phyloP scores from a whole-genome alignment of 176 grass and related monocot species.

The Musa schizocarpa region DNA sequence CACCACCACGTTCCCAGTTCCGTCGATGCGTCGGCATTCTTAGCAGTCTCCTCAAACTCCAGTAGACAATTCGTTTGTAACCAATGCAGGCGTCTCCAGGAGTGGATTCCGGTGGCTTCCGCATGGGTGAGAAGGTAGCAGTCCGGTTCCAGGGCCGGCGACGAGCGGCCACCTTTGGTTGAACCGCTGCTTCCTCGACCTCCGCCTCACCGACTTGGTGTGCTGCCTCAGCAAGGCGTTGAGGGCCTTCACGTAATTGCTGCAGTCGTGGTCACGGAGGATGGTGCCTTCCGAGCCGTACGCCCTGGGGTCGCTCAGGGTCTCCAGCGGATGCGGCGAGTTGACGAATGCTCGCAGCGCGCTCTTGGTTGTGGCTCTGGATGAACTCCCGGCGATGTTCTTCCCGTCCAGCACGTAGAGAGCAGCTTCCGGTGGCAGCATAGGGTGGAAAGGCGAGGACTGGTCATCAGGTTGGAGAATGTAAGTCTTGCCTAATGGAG shows the following conservation, averaged over 20 bases:
- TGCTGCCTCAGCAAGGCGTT: conserved; percentile 42
- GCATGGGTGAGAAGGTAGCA: not conserved
- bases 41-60: not conserved
- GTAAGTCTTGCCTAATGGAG: conserved; percentile 74
- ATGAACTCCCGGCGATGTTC: not conserved
- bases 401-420: conserved; percentile 56
- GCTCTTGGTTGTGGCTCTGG: conserved; percentile 37
- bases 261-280: conserved; percentile 88
- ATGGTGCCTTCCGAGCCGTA: conserved; percentile 87
- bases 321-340: conserved; percentile 93
- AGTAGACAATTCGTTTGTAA: not conserved
- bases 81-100: not conserved
- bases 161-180: conserved; percentile 12
- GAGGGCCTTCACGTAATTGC: conserved; percentile 69
- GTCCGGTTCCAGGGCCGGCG: not conserved
- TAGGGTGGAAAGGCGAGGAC: conserved; percentile 60
- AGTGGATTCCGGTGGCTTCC: not conserved
- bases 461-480: conserved; percentile 68
- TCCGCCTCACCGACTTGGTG: conserved; percentile 26
- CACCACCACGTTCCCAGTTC: not conserved
- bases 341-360: conserved; percentile 82
- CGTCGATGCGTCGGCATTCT: not conserved
- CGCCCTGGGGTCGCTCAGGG: conserved; percentile 68
- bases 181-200: conserved; percentile 22
- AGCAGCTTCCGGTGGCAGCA: conserved; percentile 67